Percentiles rank a stretch among this genome's conserved stretches.
These are phyloP conservation scores for Penicillium freii DNA, from an alignment of 2,329 filamentous ascomycete species.

Conservation along the genomic window DNA sequence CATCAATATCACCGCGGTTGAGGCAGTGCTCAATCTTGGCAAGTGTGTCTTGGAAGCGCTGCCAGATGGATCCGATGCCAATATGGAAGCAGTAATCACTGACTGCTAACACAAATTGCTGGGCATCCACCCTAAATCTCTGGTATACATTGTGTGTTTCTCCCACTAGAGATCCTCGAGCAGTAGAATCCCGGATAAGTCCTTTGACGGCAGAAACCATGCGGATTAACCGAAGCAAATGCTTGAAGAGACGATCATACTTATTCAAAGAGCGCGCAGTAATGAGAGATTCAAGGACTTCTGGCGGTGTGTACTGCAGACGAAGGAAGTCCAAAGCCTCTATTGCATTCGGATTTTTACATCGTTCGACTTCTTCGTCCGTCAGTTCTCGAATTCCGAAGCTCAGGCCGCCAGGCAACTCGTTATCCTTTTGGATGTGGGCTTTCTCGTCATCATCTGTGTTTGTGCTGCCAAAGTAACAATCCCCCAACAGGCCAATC, in stretches of 20 bases:
- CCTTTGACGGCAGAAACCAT: conserved; percentile 73
- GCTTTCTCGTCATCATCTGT: conserved; percentile 20
- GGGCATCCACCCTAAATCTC: conserved; percentile 71
- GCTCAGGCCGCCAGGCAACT: conserved; percentile 67
- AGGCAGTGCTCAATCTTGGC: conserved; percentile 61
- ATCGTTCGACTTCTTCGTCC: conserved; percentile 73
- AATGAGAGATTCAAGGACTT: conserved; percentile 70
- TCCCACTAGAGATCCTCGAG: conserved; percentile 32
- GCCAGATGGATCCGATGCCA: conserved; percentile 73
- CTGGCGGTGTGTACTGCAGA: conserved; percentile 76
- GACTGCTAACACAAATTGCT: conserved; percentile 73
- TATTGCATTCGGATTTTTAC: conserved; percentile 77
- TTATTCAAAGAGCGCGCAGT: conserved; percentile 68
- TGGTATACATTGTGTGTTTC: conserved; percentile 46
- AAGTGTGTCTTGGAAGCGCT: conserved; percentile 64
- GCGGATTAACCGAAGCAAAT: conserved; percentile 72
- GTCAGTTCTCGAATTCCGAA: conserved; percentile 83
- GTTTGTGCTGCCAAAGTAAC: conserved; percentile 51
- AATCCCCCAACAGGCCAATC: conserved; percentile 80
- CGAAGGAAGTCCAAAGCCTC: conserved; percentile 92
- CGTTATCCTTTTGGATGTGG: conserved; percentile 27
- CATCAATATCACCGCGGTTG: conserved; percentile 45
- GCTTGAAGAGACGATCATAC: conserved; percentile 82
- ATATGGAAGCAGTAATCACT: conserved; percentile 77
- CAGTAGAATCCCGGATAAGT: conserved; percentile 58